Evolutionary conservation across 768 basidiomycete species (phyloP), one percentile per base, ranked within the genome.

Genomic region (Mycena olivaceomarginata): DNA sequence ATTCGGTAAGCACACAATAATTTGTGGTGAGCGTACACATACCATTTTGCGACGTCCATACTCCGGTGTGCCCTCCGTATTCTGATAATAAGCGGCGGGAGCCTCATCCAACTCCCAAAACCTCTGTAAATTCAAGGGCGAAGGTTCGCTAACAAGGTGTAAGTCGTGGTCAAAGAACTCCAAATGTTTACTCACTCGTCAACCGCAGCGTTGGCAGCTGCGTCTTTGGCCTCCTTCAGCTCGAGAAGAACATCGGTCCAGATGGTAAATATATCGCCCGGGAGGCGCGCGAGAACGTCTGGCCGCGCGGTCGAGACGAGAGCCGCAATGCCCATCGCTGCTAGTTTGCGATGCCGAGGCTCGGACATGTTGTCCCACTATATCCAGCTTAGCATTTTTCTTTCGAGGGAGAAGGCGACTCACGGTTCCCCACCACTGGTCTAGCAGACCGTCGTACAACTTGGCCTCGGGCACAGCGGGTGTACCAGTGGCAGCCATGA

Each of bases 301-400:
- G 90, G 89, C 25, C 92, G 91, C 15, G 92, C 95, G 0, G 96
- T 96, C 0, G 95, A 91, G 46, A 96, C 92, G 4, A 98, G 89
- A 59, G 90, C 87, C 3, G 95, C 95, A 59, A 96, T 91, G 2
- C 94, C 96, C 88, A 98, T 94, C 13, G 96, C 96, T 37, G 92
- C 87, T 72, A 98, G 88, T 86, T 98, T 98, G 73, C 97, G 93
- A 76, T 94, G 91, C 12, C 94, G 91, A 1, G 96, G 93, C 82
- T 97, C 95, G 18, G 95, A 94, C 93, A 97, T 95, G 82, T 94
- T 95, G 84, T 98, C 97, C 83, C 97, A 96, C 97, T 98, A 80
- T 3, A 63, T 43, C 18, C 41, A 65, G 18, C 51, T 53, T 20
- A 20, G n/a, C 16, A n/a, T 39, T 11, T 39, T 37, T 59, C 25